Conservation (phyloP, 495 filamentous ascomycete species). For the Viridothelium virens region DNA sequence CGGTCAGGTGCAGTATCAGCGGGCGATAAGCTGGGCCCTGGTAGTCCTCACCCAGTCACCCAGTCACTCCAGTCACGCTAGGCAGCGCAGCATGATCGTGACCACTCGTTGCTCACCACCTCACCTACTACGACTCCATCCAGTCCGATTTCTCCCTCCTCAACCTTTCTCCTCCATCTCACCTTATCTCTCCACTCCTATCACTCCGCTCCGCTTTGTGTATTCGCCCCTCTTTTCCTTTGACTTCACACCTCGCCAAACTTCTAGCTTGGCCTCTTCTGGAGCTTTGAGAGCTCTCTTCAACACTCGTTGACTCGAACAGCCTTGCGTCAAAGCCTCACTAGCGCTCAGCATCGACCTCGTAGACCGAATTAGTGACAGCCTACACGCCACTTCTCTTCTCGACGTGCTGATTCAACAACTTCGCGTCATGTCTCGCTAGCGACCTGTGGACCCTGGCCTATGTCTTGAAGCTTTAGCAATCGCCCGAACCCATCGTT, state of each 20-base stretch:
- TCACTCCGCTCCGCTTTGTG: background rate
- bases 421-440: background rate
- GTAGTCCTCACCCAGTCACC: background rate
- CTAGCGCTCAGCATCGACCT: background rate
- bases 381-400: background rate
- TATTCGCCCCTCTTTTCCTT: background rate
- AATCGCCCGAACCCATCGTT: background rate
- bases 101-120: slow-evolving; percentile 3
- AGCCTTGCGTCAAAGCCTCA: slow-evolving; percentile 1
- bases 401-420: background rate
- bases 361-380: background rate
- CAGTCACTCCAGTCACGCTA: slow-evolving; percentile 7
- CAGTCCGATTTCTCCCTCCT: slow-evolving; percentile 5
- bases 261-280: background rate
- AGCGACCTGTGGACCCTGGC: background rate
- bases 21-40: slow-evolving; percentile 1
- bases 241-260: background rate
- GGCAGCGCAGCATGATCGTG: slow-evolving; percentile 9
- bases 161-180: slow-evolving; percentile 7
- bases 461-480: slow-evolving; percentile 6
- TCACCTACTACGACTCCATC: background rate
- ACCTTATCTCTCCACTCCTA: slow-evolving; percentile 7
- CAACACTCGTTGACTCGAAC: slow-evolving; percentile 7
- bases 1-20: slow-evolving; percentile 12
- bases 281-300: slow-evolving; percentile 9